Conservation (phyloP, 768 basidiomycete genomes). For the Gyrodon lividus region DNA sequence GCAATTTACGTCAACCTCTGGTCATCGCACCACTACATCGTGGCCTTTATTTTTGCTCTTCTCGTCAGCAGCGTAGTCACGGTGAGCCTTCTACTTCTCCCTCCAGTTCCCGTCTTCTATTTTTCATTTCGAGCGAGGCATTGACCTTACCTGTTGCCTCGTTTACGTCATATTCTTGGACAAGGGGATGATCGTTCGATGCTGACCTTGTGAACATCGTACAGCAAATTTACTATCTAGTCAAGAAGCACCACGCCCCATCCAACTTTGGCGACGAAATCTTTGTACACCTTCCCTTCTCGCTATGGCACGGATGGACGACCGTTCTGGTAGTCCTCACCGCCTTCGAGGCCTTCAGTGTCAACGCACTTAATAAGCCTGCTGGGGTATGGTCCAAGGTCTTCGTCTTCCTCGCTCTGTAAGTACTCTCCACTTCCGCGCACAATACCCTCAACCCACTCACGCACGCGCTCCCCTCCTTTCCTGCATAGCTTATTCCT, state of each 20-base stretch:
- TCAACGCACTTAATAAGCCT: slow-evolving; percentile 57
- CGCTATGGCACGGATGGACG: slow-evolving; percentile 92
- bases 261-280: slow-evolving; percentile 72
- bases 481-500: slow-evolving; percentile 71
- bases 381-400: slow-evolving; percentile 92
- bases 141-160: slow-evolving; percentile 2
- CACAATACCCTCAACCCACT: slow-evolving; percentile 3
- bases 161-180: slow-evolving; percentile 5
- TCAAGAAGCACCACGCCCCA: slow-evolving; percentile 81
- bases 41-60: slow-evolving; percentile 85
- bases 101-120: slow-evolving; percentile 9
- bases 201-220: slow-evolving; percentile 13
- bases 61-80: slow-evolving; percentile 77
- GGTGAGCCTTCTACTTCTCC: slow-evolving; percentile 24
- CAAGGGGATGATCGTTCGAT: slow-evolving; percentile 5
- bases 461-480: slow-evolving; percentile 4
- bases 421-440: slow-evolving; percentile 27
- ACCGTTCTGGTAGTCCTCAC: slow-evolving; percentile 80
- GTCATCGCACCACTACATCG: slow-evolving; percentile 71
- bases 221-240: slow-evolving; percentile 89
- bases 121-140: slow-evolving; percentile 11
- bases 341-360: slow-evolving; percentile 88
- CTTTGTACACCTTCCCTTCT: slow-evolving; percentile 95
- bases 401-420: slow-evolving; percentile 91
- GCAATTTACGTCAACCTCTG: slow-evolving; percentile 87